Conservation (phyloP, 1,284 basidiomycete species). For the Trametes hirsuta region DNA sequence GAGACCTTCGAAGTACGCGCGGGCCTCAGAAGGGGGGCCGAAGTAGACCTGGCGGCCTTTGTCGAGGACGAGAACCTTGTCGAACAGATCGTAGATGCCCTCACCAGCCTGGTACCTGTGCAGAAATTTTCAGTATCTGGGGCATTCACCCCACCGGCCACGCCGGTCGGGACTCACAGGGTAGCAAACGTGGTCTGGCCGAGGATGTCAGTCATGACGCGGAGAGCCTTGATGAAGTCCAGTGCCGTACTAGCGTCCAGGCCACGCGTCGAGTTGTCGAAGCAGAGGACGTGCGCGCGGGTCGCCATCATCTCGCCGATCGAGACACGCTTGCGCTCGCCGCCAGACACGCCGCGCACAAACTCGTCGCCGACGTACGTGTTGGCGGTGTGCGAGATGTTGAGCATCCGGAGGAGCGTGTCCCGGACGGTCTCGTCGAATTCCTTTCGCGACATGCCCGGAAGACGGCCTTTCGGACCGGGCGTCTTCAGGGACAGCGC, state of each 20-base stretch:
- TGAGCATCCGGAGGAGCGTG: slow-evolving; percentile 76
- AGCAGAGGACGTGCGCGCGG: slow-evolving; percentile 74
- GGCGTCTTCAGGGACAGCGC: slow-evolving; percentile 72
- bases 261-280: slow-evolving; percentile 86
- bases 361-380: slow-evolving; percentile 87
- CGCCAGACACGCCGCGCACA: slow-evolving; percentile 85
- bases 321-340: slow-evolving; percentile 85
- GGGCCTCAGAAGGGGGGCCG: slow-evolving; percentile 72
- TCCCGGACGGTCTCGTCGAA: slow-evolving; percentile 61
- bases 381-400: slow-evolving; percentile 74
- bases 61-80: slow-evolving; percentile 73
- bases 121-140: not conserved
- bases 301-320: slow-evolving; percentile 88
- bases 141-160: not conserved
- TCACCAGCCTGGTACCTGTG: slow-evolving; percentile 84
- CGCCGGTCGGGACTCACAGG: slow-evolving; percentile 48
- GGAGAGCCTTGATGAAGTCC: slow-evolving; percentile 74
- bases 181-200: slow-evolving; percentile 80
- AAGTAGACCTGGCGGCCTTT: slow-evolving; percentile 86
- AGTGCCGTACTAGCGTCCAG: slow-evolving; percentile 88
- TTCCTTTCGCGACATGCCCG: slow-evolving; percentile 61
- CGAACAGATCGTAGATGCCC: slow-evolving; percentile 68
- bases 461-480: slow-evolving; percentile 71
- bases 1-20: slow-evolving; percentile 76
- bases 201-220: slow-evolving; percentile 78